phyloP scores from a whole-genome alignment of 352 stramenopile species.

The Phytophthora colocasiae region DNA sequence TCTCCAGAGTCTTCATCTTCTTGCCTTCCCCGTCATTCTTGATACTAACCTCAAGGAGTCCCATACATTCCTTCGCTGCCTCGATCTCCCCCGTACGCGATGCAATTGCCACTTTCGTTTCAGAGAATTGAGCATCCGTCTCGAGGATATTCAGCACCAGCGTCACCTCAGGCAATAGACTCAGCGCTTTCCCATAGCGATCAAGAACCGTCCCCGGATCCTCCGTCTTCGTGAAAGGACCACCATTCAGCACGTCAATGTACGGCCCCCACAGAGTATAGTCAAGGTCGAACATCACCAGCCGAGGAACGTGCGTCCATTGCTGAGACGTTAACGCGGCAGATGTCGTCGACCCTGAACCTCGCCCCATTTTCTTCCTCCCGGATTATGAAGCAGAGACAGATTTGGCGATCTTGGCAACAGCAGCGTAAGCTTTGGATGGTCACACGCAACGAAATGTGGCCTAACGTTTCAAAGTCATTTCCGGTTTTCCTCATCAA shows the following conservation, averaged over 20 bases:
- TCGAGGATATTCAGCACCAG: slow-evolving; percentile 71
- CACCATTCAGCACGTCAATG: slow-evolving; percentile 73
- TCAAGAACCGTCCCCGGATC: slow-evolving; percentile 71
- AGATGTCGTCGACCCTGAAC: background rate
- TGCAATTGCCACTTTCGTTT: slow-evolving; percentile 57
- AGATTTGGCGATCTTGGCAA: background rate
- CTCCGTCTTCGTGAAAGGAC: slow-evolving; percentile 69
- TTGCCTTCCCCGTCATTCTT: background rate
- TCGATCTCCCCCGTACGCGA: slow-evolving; percentile 75
- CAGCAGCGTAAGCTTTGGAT: background rate
- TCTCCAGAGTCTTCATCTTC: slow-evolving; percentile 48
- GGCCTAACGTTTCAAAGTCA: no score
- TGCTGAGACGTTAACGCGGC: slow-evolving; percentile 11
- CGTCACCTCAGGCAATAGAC: slow-evolving; percentile 68
- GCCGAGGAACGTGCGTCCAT: slow-evolving; percentile 61
- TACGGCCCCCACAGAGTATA: slow-evolving; percentile 87
- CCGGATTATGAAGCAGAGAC: slow-evolving; percentile 7
- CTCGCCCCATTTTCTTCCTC: background rate
- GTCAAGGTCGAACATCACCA: slow-evolving; percentile 83
- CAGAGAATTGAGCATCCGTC: slow-evolving; percentile 67
- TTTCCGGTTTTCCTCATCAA: background rate
- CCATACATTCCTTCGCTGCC: slow-evolving; percentile 78
- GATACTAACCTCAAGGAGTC: slow-evolving; percentile 55
- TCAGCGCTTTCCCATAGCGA: slow-evolving; percentile 69
- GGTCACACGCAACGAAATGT: background rate